These are phyloP conservation scores for Claviceps quebecensis DNA, from an alignment of 2,329 filamentous ascomycete species.

Conservation along the genomic window DNA sequence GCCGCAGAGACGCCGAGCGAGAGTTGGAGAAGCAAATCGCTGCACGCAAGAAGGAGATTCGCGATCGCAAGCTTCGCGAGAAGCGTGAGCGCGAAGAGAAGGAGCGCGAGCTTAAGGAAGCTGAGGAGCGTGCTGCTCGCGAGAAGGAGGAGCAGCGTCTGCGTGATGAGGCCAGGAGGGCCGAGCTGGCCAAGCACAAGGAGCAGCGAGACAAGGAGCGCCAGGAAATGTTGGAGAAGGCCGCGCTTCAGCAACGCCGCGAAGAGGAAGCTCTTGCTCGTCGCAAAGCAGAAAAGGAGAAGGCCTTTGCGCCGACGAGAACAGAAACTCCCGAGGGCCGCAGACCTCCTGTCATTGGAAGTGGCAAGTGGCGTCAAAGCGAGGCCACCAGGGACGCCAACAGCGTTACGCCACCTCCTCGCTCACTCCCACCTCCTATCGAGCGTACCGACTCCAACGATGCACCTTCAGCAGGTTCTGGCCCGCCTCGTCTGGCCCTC, in stretches of 20 bases:
- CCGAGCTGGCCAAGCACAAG: constrained; percentile 52
- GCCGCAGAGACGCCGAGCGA: constrained; percentile 77
- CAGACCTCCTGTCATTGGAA: constrained; percentile 19
- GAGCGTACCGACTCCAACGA: constrained; percentile 37
- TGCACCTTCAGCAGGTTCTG: constrained; percentile 22
- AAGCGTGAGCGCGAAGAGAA: constrained; percentile 73
- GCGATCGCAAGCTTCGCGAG: constrained; percentile 71
- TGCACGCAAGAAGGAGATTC: constrained; percentile 73
- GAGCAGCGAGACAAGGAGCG: constrained; percentile 52
- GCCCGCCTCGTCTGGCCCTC: constrained; percentile 48
- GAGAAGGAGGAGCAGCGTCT: constrained; percentile 78
- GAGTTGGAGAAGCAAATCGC: constrained; percentile 89
- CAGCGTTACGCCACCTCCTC: constrained; percentile 17
- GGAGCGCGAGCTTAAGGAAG: constrained; percentile 64
- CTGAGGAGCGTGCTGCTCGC: constrained; percentile 64
- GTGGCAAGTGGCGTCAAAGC: constrained; percentile 29
- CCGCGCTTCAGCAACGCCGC: constrained; percentile 59
- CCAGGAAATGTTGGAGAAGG: constrained; percentile 53
- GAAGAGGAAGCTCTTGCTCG: constrained; percentile 81
- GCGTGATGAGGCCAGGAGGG: constrained; percentile 67
- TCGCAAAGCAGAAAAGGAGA: constrained; percentile 51
- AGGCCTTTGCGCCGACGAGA: constrained; percentile 12
- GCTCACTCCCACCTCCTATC: constrained; percentile 16
- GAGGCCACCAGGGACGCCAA: constrained; percentile 18
- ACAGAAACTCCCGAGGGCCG: constrained; percentile 18